phyloP scores from a whole-genome alignment of 1,139 yeast species.

The Saccharomyces pastorianus region DNA sequence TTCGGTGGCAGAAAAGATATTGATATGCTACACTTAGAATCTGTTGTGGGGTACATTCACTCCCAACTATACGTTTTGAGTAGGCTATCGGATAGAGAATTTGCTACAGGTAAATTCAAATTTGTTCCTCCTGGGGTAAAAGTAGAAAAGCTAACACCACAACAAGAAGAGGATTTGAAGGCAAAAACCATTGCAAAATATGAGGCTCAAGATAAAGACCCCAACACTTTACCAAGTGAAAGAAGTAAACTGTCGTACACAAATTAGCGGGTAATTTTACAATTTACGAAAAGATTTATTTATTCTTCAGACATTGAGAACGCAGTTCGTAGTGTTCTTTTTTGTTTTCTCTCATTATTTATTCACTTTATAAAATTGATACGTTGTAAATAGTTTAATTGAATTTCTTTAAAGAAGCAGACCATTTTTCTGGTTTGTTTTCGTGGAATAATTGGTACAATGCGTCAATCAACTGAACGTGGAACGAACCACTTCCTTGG shows the following conservation, averaged over 20 bases:
- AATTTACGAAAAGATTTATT: neutral
- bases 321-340: too few species aligned
- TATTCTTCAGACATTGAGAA: neutral
- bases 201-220: conserved; percentile 35
- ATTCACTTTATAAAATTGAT: conserved; percentile 5
- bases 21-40: conserved; percentile 79
- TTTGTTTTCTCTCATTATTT: neutral
- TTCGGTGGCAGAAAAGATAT: conserved; percentile 79
- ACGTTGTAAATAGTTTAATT: conserved; percentile 8
- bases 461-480: conserved; percentile 26
- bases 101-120: conserved; percentile 80
- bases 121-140: conserved; percentile 81
- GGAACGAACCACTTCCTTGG: conserved; percentile 28
- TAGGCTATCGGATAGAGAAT: conserved; percentile 80
- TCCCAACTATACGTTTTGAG: conserved; percentile 81
- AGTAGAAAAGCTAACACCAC: conserved; percentile 60
- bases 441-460: conserved; percentile 20
- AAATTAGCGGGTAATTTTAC: conserved; percentile 25
- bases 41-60: conserved; percentile 78
- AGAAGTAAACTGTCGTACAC: conserved; percentile 58
- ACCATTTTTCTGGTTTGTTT: conserved; percentile 26
- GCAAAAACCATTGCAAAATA: conserved; percentile 38
- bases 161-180: conserved; percentile 45
- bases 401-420: conserved; percentile 11
- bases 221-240: conserved; percentile 52